A percentile compares a stretch with the other conserved stretches of the same genome.
Conservation (phyloP, 1,284 basidiomycete genomes). For the Baeospora myosura region DNA sequence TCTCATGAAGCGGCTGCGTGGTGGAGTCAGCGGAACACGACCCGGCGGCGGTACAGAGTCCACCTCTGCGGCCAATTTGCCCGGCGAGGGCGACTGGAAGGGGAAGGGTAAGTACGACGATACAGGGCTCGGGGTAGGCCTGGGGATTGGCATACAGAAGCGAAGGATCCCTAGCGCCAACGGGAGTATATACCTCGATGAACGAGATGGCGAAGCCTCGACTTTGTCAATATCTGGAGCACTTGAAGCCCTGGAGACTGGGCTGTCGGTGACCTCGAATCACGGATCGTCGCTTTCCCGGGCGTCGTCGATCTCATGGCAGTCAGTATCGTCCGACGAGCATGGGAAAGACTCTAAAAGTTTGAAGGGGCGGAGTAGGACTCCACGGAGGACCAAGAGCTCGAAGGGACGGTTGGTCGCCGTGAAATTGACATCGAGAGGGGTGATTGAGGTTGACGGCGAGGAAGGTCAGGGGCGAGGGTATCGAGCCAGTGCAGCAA, state of each 20-base stretch:
- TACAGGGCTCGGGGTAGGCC: too few relatives aligned
- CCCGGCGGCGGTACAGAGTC: slow-evolving; percentile 13
- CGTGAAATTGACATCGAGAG: slow-evolving; percentile 76
- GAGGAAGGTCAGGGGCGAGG: slow-evolving; percentile 12
- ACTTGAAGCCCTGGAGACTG: neutral
- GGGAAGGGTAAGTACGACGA: too few relatives aligned
- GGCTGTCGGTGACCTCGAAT: neutral
- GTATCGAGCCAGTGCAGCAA: too few relatives aligned
- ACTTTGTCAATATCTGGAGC: neutral
- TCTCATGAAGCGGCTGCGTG: slow-evolving; percentile 25
- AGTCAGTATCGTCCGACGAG: neutral
- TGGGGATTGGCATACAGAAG: too few relatives aligned
- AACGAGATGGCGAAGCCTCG: slow-evolving; percentile 18
- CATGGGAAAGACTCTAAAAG: too few relatives aligned
- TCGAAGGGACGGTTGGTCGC: slow-evolving; percentile 53
- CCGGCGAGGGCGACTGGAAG: too few relatives aligned
- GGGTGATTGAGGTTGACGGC: slow-evolving; percentile 26
- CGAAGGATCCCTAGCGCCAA: too few relatives aligned
- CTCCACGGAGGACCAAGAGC: slow-evolving; percentile 7
- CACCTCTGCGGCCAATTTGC: neutral
- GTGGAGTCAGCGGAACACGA: slow-evolving; percentile 24
- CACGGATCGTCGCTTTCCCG: slow-evolving; percentile 14
- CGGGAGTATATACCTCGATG: slow-evolving; percentile 20
- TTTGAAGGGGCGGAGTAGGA: slow-evolving; percentile 2
- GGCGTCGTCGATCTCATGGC: slow-evolving; percentile 11